Percentiles rank a stretch among this genome's conserved stretches.
These are phyloP conservation scores for Gorgonomyces haynaldii DNA, from an alignment of 192 early-diverging fungal species.

Conservation along the genomic window DNA sequence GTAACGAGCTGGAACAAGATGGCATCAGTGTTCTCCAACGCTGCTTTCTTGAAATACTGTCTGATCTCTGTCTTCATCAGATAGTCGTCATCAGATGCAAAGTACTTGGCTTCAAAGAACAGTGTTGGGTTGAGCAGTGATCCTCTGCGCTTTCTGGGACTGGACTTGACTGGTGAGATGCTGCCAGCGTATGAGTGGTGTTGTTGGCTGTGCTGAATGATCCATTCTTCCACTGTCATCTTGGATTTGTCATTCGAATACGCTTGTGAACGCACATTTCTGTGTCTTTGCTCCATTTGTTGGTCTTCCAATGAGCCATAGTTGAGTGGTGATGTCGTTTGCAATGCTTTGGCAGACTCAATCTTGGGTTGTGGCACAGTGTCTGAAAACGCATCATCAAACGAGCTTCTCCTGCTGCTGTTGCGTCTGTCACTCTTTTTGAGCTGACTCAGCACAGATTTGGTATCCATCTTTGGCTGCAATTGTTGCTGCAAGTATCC, in stretches of 20 bases:
- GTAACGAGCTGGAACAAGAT: conserved; percentile 50
- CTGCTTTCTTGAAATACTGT: conserved; percentile 50
- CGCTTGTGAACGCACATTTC: conserved; percentile 17
- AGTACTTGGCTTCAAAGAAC: conserved; percentile 40
- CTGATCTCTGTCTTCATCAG: conserved; percentile 48
- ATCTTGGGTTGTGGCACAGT: conserved; percentile 1
- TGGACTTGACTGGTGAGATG: conserved; percentile 2
- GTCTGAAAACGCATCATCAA: conserved; percentile 17
- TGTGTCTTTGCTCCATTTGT: conserved; percentile 8
- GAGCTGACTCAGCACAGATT: too few relatives aligned
- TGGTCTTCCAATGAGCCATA: conserved; percentile 6
- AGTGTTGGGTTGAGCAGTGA: not conserved
- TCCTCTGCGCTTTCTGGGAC: conserved; percentile 1
- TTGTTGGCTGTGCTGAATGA: not conserved
- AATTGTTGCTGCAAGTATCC: conserved; percentile 10
- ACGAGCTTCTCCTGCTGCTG: conserved; percentile 15
- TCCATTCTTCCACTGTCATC: conserved; percentile 20
- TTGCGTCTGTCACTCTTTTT: too few relatives aligned
- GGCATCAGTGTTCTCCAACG: conserved; percentile 50
- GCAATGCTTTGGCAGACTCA: not conserved
- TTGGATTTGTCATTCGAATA: conserved; percentile 19
- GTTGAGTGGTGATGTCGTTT: conserved; percentile 1
- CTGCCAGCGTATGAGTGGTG: not conserved
- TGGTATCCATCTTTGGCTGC: conserved; percentile 14
- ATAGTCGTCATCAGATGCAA: conserved; percentile 62